These are phyloP conservation scores for Arbutus unedo DNA, from an alignment of 148 eudicot genomes.

Conservation along the genomic window DNA sequence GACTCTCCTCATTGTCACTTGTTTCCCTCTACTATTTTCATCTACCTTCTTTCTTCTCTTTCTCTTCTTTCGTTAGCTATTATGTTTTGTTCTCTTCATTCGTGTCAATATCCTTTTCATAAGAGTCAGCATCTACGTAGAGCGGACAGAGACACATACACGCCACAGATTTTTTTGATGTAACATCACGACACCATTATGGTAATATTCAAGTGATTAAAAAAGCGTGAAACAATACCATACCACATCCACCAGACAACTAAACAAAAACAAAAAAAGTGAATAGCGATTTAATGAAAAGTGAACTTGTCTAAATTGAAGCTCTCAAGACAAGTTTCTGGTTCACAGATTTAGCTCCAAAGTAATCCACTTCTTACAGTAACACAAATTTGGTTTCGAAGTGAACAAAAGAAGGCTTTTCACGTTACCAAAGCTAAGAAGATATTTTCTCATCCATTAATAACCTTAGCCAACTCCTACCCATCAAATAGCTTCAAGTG, in stretches of 20 bases:
- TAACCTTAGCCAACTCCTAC: background rate
- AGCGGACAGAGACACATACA: background rate
- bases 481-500: constrained; percentile 3
- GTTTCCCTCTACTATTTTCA: background rate
- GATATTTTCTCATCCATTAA: background rate
- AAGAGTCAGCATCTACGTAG: background rate
- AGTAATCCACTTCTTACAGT: background rate
- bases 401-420: background rate
- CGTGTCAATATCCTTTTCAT: background rate
- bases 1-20: background rate
- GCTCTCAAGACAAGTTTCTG: background rate
- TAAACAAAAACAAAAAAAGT: background rate
- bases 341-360: background rate
- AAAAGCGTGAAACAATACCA: background rate
- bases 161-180: background rate
- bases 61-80: background rate
- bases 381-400: background rate
- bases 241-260: background rate
- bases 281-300: background rate
- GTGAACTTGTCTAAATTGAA: background rate
- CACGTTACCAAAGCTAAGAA: background rate
- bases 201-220: background rate
- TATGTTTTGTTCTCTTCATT: background rate
- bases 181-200: background rate
- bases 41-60: background rate